Base-by-base conservation (phyloP, 2,329 filamentous ascomycete genomes). In the Paradendryphiella salina region DNA sequence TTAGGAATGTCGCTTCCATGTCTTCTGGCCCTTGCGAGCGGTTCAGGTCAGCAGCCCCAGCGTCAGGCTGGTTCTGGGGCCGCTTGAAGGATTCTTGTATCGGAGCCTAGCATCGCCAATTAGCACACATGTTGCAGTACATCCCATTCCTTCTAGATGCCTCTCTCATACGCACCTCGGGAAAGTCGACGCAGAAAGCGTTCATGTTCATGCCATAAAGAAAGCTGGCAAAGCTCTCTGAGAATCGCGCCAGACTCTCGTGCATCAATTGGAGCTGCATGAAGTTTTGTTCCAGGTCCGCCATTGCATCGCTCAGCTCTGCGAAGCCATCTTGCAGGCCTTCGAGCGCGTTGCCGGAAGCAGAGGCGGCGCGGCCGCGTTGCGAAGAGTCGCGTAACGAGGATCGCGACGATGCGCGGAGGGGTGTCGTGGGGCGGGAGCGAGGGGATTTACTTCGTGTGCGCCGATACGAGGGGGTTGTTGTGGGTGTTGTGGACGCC, bases 121-220 rank as follows among this genome's bases (percentile, higher is more conserved):
- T 17, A 45, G 33, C 23, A 43, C 11, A 21, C 14, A 31, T 33
- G 13, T 35, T 11, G 37, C 15, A 26, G 15, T 36, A 2, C 32
- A 20, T 21, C 13, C n/a, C 32, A 20, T 21, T 10, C n/a, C 4
- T 8, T 20, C 14, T 9, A 9, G 5, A 9, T 21, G 20, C 21
- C 13, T n/a, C 11, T n/a, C 11, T 26, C 6, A 14, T 26, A 48
- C 71, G 43, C 76, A 91, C 91, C 84, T 99, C 94, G 0, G 91
- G 89, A 60, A 96, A 99, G 73, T 99, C 94, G 26, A 97, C 92
- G 72, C 93, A 97, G 72, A 97, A 99, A 1, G 94, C 94, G 73
- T 96, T 97, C 92, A 99, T 96, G 70, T 97, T 97, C 71, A 99
- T 74, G 1, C 94, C 94, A 66, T 97, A 99, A 37, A 99, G 76